Base-by-base conservation (phyloP, 192 early-diverging fungal genomes). In the Linnemannia elongata region DNA sequence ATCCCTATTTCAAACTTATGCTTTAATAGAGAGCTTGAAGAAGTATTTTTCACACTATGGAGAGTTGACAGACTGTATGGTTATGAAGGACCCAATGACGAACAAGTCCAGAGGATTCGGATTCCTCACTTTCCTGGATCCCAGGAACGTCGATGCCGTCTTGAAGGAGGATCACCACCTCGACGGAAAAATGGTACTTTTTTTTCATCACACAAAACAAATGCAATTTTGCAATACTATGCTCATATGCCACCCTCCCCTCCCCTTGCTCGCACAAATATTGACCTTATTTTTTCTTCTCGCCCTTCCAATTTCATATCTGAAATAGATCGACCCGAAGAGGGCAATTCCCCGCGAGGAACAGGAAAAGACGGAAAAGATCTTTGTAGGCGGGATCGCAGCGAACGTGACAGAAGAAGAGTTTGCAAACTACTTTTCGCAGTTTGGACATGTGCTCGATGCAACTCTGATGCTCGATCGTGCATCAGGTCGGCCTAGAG, bases 311-410 rank as follows among this genome's bases (percentile, higher is more conserved):
- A 49, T 33, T 22, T 41, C 9, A 9, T 52, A 24, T 47, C 39
- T 78, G 20, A 54, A 71, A 35, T 81, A 94, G 95, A 94, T 96
- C 87, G 93, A 95, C 88, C 94, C 95, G 6, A 96, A 95, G 76
- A 92, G 91, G 38, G 94, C 95, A 1, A 90, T 94, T 55, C 93
- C 93, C 68, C 92, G 95, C 44, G 93, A 94, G 74, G 95, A 96
- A 60, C 92, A 94, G 78, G 95, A 95, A 80, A 94, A 92, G 74
- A 95, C 92, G 15, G 94, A 96, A 82, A 98, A 98, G 91, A 93
- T 98, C 49, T 98, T 98, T 91, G 97, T 98, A 3, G 97, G 97
- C 73, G 97, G 97, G 6, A 93, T 98, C 54, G 92, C 93, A 52
- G 89, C 94, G 45, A 97, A 97, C 55, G 96, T 97, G 2, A 94